phyloP scores from a whole-genome alignment of 306 rosid genomes.

The Cucumis hystrix region DNA sequence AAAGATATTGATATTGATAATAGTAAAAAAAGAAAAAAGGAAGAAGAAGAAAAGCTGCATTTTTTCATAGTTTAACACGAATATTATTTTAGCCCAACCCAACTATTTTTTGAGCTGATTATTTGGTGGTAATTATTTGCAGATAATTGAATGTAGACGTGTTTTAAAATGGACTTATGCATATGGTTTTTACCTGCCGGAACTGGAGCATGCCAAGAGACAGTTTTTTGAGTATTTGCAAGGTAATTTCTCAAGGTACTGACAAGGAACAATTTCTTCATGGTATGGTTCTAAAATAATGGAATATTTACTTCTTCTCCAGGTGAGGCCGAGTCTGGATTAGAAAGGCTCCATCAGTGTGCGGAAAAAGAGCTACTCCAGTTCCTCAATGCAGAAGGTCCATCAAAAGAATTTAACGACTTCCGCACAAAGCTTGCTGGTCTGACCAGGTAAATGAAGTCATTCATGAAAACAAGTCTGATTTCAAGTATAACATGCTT shows the following conservation, averaged over 20 bases:
- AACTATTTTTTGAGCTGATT: not conserved
- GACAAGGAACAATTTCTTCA: not conserved
- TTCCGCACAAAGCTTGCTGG: conserved; percentile 71
- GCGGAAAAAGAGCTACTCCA: conserved; percentile 62
- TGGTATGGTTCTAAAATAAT: not conserved
- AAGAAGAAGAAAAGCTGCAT: not conserved
- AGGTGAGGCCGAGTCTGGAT: conserved; percentile 83
- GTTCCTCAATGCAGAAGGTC: conserved; percentile 44
- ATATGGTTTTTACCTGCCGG: conserved; percentile 35
- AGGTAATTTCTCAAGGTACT: conserved; percentile 22
- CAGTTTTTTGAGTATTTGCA: conserved; percentile 64
- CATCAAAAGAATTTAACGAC: conserved; percentile 51
- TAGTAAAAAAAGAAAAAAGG: not conserved
- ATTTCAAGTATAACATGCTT: not conserved
- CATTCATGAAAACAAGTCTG: not conserved
- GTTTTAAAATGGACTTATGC: conserved; percentile 44
- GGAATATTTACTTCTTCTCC: not conserved
- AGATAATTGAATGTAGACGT: conserved; percentile 37
- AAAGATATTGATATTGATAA: not conserved
- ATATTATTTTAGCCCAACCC: not conserved
- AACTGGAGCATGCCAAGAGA: conserved; percentile 46
- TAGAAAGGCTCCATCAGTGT: conserved; percentile 75
- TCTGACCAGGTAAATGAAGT: conserved; percentile 39
- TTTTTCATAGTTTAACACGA: not conserved
- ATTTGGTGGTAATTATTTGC: conserved; percentile 11